phyloP scores from a whole-genome alignment of 1,284 basidiomycete genomes.

The Cryptococcus jaspeensis region DNA sequence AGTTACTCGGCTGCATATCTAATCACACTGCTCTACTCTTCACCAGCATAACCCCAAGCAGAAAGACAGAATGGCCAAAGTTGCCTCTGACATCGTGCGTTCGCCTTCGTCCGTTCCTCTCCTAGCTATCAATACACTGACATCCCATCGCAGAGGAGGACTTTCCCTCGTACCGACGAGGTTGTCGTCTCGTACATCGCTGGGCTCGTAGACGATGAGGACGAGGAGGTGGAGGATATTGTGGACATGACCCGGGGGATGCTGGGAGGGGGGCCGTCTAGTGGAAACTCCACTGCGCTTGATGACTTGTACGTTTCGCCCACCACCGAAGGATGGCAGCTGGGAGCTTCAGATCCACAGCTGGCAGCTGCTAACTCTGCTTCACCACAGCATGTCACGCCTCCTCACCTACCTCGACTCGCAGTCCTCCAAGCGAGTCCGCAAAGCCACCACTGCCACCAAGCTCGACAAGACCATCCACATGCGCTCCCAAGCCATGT shows the following conservation, averaged over 20 bases:
- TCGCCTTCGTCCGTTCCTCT: not conserved
- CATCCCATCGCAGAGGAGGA: conserved; percentile 55
- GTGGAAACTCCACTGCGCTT: conserved; percentile 41
- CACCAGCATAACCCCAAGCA: no score
- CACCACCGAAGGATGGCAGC: not conserved
- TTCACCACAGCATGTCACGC: conserved; percentile 57
- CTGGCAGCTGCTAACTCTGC: not conserved
- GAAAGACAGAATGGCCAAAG: conserved; percentile 24
- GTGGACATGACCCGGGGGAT: conserved; percentile 74
- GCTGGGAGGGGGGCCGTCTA: conserved; percentile 53
- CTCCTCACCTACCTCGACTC: conserved; percentile 65
- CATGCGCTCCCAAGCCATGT: conserved; percentile 79
- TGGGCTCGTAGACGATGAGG: conserved; percentile 88
- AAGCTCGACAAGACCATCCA: conserved; percentile 92
- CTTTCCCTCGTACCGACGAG: conserved; percentile 86
- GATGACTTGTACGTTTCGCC: conserved; percentile 45
- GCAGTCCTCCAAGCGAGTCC: conserved; percentile 62
- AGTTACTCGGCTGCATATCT: no score
- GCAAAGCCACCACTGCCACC: conserved; percentile 54
- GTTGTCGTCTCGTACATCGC: conserved; percentile 89
- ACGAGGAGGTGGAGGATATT: conserved; percentile 80
- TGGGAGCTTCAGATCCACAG: no score
- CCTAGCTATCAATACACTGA: conserved; percentile 2
- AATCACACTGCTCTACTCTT: not conserved
- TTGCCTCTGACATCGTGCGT: conserved; percentile 40